Conservation (phyloP, 306 rosid species). For the Fragaria nilgerrensis region DNA sequence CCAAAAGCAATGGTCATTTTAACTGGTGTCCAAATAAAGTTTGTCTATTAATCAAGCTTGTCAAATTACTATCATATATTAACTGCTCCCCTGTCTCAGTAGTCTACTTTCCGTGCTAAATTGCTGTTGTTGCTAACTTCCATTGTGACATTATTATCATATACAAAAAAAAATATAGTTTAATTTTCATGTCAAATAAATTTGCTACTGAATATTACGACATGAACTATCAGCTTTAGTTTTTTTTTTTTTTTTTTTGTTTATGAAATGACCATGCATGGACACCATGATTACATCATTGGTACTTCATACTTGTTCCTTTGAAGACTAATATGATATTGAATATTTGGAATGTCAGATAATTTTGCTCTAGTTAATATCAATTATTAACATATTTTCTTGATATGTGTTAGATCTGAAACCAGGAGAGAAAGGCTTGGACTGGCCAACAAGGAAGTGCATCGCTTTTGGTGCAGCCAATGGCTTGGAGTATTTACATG, state of each 20-base stretch:
- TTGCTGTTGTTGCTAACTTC: neutral
- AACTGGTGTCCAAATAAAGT: neutral
- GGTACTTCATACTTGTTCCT: neutral
- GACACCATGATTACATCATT: neutral
- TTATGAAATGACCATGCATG: neutral
- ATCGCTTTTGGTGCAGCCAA: constrained; percentile 56
- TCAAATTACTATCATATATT: neutral
- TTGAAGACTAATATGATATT: neutral
- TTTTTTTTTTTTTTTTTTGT: neutral
- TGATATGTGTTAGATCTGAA: constrained; percentile 37
- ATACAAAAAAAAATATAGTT: neutral
- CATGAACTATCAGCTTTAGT: neutral
- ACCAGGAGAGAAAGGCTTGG: constrained; percentile 57
- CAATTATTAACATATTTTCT: neutral
- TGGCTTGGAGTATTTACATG: constrained; percentile 88
- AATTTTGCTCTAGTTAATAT: neutral
- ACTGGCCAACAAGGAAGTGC: constrained; percentile 50
- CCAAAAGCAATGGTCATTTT: neutral
- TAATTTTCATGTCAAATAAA: neutral
- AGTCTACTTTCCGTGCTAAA: neutral
- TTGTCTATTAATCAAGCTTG: neutral
- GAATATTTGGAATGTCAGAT: neutral
- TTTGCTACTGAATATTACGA: neutral
- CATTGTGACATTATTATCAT: neutral
- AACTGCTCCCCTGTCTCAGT: neutral